Evolutionary conservation across 495 filamentous ascomycete species (phyloP).

Genomic region (Parathielavia hyrcaniae): DNA sequence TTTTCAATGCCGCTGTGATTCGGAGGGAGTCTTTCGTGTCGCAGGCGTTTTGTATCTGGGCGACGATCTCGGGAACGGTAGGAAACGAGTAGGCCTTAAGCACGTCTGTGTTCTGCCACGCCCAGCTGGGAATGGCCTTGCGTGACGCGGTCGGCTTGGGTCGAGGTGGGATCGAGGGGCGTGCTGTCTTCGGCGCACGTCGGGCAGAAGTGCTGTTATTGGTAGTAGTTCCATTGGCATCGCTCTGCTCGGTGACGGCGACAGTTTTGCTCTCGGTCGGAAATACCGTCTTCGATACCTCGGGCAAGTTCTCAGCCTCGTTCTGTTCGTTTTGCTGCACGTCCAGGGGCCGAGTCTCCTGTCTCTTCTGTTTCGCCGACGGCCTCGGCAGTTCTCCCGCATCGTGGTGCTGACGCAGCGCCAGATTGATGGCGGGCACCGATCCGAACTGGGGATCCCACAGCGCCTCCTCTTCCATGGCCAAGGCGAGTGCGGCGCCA

Average conservation of each 20-base stretch:
- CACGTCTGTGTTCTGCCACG: neutral
- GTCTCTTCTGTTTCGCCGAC: neutral
- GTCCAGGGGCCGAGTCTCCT: neutral
- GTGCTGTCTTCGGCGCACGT: neutral
- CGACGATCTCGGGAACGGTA: slow-evolving; percentile 17
- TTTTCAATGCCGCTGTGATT: slow-evolving; percentile 23
- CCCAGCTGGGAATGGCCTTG: slow-evolving; percentile 5
- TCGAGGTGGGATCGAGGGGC: neutral
- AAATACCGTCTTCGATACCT: neutral
- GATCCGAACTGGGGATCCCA: slow-evolving; percentile 19
- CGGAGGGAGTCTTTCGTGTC: slow-evolving; percentile 16
- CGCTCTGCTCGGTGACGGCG: neutral
- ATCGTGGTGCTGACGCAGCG: neutral
- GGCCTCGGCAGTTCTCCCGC: neutral
- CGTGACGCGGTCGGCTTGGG: neutral
- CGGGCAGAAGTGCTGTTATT: neutral
- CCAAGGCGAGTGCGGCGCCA: slow-evolving; percentile 37
- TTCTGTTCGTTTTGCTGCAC: no score
- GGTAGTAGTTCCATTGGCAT: neutral
- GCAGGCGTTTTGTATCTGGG: slow-evolving; percentile 19
- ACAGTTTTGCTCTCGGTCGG: neutral
- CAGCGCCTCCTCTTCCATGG: slow-evolving; percentile 41
- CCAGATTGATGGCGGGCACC: neutral
- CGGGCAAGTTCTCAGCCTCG: neutral
- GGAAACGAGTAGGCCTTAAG: slow-evolving; percentile 12